These are phyloP conservation scores for Liquidambar formosana DNA, from an alignment of 164 flowering plant genomes.

Conservation along the genomic window DNA sequence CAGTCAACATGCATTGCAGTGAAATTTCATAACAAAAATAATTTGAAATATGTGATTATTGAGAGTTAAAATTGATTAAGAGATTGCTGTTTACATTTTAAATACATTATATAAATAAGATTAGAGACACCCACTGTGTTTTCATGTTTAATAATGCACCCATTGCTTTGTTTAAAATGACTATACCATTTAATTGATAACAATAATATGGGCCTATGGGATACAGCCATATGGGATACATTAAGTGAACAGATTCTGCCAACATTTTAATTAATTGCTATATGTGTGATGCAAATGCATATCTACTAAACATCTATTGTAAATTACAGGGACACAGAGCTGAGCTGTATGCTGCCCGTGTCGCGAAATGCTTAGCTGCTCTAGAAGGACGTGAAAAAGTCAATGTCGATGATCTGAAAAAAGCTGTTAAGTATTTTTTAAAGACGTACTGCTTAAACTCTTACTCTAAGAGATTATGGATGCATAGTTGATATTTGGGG, in stretches of 20 bases:
- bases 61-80: too few species aligned
- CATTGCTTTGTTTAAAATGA: background rate
- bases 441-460: background rate
- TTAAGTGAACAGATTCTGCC: background rate
- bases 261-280: background rate
- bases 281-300: background rate
- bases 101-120: background rate
- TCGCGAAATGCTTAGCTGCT: slow-evolving; percentile 94
- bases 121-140: background rate
- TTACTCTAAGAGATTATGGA: background rate
- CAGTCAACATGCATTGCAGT: too few species aligned
- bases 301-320: background rate
- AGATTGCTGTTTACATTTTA: background rate
- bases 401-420: slow-evolving; percentile 87
- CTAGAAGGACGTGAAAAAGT: slow-evolving; percentile 94
- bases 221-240: background rate
- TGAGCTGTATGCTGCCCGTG: slow-evolving; percentile 93
- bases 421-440: slow-evolving; percentile 72
- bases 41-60: too few species aligned
- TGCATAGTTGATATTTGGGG: background rate
- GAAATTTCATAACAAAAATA: too few species aligned
- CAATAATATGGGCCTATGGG: background rate
- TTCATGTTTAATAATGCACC: background rate
- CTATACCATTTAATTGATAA: background rate
- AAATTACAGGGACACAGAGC: slow-evolving; percentile 90